Base-by-base conservation (phyloP, 164 flowering plant genomes). In the Cinnamomum chago region DNA sequence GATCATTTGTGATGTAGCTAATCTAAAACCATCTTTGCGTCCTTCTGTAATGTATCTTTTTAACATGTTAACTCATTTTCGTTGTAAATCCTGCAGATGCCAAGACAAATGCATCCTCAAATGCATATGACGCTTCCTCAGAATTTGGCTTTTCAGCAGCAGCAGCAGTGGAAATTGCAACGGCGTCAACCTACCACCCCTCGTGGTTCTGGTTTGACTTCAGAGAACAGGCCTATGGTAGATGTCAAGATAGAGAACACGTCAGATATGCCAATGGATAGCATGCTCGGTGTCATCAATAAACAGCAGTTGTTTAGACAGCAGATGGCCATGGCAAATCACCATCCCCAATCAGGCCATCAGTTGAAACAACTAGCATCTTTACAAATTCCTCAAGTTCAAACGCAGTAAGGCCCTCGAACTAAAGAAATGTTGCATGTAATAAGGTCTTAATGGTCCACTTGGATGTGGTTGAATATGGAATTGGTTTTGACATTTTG, bases 201-300 rank as follows among this genome's bases (percentile, higher is more conserved):
- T 73, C 90, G 88, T 18, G 47, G 71, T 17, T 50, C 78, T 50
- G 80, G 67, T 66, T 83, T 87, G 86, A 88, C 79, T 72, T 76
- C 86, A 62, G 92, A 92, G 25, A 90, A 86, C 68, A 84, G 90
- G 58, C 86, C 91, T 35, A 15, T 89, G 83, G 86, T 89, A 23
- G 89, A 92, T 81, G 99, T 93, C 24, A 96, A 96, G 85, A 55
- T 89, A 74, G 98, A 96, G 81, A 84, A 82, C 77, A 81, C 82
- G 22, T 70, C 95, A 68, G 97, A 95, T 47, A 55, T 86, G 25
- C 89, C 90, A 25, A 50, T 87, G 77, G 97, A 96, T 55, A 74
- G 74, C 66, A 87, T 83, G 73, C 88, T 83, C 47, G 77, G 74
- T 27, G 14, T 83, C 27, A 72, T 88, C 72, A 87, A 73, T 79